Percentiles rank a stretch among this genome's conserved stretches.
Conservation (phyloP, 169 alveolate species). For the Theileria annulata region DNA sequence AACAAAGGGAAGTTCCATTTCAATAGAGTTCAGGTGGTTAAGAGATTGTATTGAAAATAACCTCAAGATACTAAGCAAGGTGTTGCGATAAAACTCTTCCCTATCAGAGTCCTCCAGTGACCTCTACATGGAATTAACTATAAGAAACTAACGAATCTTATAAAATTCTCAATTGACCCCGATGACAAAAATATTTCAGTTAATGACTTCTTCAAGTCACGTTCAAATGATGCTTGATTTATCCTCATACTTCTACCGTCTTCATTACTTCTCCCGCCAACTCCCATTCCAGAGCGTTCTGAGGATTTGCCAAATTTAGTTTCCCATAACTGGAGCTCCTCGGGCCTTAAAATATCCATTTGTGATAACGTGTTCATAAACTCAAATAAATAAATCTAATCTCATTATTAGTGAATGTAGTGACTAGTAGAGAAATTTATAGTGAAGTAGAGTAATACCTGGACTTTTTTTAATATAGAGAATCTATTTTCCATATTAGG, state of each 20-base stretch:
- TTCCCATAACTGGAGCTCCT: constrained; percentile 12
- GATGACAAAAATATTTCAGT: constrained; percentile 21
- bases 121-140: background rate
- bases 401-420: too few relatives aligned
- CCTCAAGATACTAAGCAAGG: constrained; percentile 12
- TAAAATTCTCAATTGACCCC: constrained; percentile 14
- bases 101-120: constrained; percentile 6
- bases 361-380: constrained; percentile 33
- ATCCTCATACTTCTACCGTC: constrained; percentile 26
- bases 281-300: constrained; percentile 10
- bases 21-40: constrained; percentile 29
- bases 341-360: constrained; percentile 7
- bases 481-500: constrained; percentile 43
- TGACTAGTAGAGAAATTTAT: constrained; percentile 3
- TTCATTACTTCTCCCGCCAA: background rate
- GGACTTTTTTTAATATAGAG: constrained; percentile 17
- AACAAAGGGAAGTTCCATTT: constrained; percentile 48
- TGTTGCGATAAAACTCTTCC: constrained; percentile 41
- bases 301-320: background rate
- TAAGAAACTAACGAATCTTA: background rate
- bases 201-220: constrained; percentile 8
- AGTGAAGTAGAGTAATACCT: background rate
- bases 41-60: constrained; percentile 39
- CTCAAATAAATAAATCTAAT: constrained; percentile 36
- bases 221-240: constrained; percentile 15